A percentile compares a stretch with the other conserved stretches of the same genome.
Evolutionary conservation across 2,329 filamentous ascomycete genomes (phyloP).

Genomic region (Paracoccidioides lutzii): DNA sequence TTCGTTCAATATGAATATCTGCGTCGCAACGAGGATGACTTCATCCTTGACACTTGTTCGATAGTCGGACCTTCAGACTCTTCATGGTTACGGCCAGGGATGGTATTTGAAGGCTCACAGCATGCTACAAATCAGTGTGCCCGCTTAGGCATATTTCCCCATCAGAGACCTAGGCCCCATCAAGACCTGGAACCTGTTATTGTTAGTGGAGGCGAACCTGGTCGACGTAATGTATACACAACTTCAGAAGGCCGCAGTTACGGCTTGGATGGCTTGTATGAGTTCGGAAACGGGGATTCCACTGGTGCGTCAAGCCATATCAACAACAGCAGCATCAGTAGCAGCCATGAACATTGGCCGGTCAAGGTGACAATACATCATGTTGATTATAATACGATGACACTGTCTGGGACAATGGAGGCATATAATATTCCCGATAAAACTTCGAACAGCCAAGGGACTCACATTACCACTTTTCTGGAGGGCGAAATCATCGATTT

Average conservation of each 20-base stretch:
- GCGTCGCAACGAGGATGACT: conserved; percentile 41
- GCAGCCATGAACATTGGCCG: conserved; percentile 41
- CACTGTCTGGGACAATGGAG: conserved; percentile 55
- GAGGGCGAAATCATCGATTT: conserved; percentile 60
- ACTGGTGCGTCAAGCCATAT: conserved; percentile 8
- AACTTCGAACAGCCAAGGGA: conserved; percentile 28
- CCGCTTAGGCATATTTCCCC: conserved; percentile 17
- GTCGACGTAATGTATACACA: conserved; percentile 26
- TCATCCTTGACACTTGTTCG: conserved; percentile 42
- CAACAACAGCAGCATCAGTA: not conserved
- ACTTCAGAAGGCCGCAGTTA: conserved; percentile 24
- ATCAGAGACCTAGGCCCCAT: conserved; percentile 18
- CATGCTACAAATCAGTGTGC: conserved; percentile 35
- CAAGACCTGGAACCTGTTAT: conserved; percentile 22
- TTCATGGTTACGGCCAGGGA: conserved; percentile 51
- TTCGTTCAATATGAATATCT: conserved; percentile 43
- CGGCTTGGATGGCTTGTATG: conserved; percentile 19
- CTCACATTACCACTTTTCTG: conserved; percentile 43
- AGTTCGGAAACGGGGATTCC: conserved; percentile 9
- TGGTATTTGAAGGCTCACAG: conserved; percentile 49
- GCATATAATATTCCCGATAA: conserved; percentile 53
- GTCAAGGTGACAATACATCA: conserved; percentile 54
- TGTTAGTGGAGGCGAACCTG: conserved; percentile 23
- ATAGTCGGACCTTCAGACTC: conserved; percentile 41
- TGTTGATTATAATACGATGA: conserved; percentile 49